These are phyloP conservation scores for Fusarium heterosporum DNA, from an alignment of 2,329 filamentous ascomycete genomes.

Conservation along the genomic window DNA sequence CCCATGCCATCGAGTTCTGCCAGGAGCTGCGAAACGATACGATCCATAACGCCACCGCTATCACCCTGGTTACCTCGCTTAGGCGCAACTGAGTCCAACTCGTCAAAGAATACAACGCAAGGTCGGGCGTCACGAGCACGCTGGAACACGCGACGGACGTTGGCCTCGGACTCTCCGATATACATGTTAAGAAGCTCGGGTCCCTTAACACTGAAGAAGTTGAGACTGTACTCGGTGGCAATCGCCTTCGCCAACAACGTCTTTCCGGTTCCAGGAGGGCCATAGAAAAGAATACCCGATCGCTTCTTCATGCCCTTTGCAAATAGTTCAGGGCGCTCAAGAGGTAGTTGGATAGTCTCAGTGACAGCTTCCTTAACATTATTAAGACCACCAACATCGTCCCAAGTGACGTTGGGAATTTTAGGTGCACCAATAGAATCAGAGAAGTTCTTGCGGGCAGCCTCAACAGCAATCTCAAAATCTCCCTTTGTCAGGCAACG, in stretches of 20 bases:
- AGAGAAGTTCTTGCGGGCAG: conserved; percentile 96
- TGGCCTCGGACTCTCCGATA: conserved; percentile 93
- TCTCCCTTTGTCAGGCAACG: conserved; percentile 84
- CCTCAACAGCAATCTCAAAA: conserved; percentile 93
- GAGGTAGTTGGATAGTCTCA: conserved; percentile 93
- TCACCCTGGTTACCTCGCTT: conserved; percentile 98
- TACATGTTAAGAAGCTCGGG: conserved; percentile 96
- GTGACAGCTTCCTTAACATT: conserved; percentile 98
- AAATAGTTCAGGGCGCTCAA: conserved; percentile 92
- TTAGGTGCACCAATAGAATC: conserved; percentile 97
- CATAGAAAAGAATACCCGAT: conserved; percentile 92
- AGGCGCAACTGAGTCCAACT: conserved; percentile 91
- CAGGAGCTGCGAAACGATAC: conserved; percentile 93
- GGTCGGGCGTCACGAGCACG: conserved; percentile 85
- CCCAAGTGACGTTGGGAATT: conserved; percentile 97
- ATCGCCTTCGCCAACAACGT: conserved; percentile 94
- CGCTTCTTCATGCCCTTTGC: conserved; percentile 99
- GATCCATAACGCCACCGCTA: conserved; percentile 97
- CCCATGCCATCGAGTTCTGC: conserved; percentile 98
- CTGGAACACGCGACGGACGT: conserved; percentile 90
- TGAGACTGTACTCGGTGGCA: conserved; percentile 91
- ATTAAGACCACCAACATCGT: conserved; percentile 91
- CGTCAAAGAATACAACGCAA: conserved; percentile 94
- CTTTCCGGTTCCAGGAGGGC: conserved; percentile 90
- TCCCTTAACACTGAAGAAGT: conserved; percentile 94